These are phyloP conservation scores for Barnettozyma salicaria DNA, from an alignment of 805 yeast genomes.

Conservation along the genomic window DNA sequence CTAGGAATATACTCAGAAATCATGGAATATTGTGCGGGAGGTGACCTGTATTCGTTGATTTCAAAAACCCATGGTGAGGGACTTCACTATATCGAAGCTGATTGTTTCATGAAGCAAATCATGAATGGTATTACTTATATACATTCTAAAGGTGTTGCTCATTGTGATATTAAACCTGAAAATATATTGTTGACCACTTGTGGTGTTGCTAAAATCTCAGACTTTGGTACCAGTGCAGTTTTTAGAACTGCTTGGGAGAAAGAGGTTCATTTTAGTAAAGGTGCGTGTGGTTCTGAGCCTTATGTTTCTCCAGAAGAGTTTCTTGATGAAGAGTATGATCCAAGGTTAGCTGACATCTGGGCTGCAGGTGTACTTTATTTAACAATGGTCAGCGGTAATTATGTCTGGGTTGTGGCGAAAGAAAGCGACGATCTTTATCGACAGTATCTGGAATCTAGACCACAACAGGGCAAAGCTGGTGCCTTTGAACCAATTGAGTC, in stretches of 20 bases:
- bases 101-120: slow-evolving; percentile 85
- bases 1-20: slow-evolving; percentile 75
- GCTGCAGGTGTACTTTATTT: slow-evolving; percentile 74
- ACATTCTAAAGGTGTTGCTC: slow-evolving; percentile 91
- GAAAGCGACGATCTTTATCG: slow-evolving; percentile 42
- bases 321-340: slow-evolving; percentile 53
- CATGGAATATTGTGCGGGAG: slow-evolving; percentile 93
- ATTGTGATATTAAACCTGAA: slow-evolving; percentile 88
- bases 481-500: slow-evolving; percentile 48
- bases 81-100: slow-evolving; percentile 63
- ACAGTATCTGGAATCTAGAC: slow-evolving; percentile 41
- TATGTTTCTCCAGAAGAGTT: slow-evolving; percentile 92
- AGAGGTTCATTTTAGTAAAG: slow-evolving; percentile 58
- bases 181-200: slow-evolving; percentile 63
- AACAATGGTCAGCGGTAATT: slow-evolving; percentile 83
- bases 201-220: slow-evolving; percentile 68
- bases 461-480: slow-evolving; percentile 37
- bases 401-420: slow-evolving; percentile 78
- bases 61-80: slow-evolving; percentile 44
- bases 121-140: slow-evolving; percentile 76
- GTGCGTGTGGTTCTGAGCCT: slow-evolving; percentile 86
- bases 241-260: slow-evolving; percentile 87
- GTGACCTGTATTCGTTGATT: slow-evolving; percentile 63
- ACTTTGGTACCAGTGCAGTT: slow-evolving; percentile 89
- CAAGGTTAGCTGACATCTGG: slow-evolving; percentile 83